Evolutionary conservation across 2,329 filamentous ascomycete species (phyloP).

Genomic region (Thyridium curvatum): DNA sequence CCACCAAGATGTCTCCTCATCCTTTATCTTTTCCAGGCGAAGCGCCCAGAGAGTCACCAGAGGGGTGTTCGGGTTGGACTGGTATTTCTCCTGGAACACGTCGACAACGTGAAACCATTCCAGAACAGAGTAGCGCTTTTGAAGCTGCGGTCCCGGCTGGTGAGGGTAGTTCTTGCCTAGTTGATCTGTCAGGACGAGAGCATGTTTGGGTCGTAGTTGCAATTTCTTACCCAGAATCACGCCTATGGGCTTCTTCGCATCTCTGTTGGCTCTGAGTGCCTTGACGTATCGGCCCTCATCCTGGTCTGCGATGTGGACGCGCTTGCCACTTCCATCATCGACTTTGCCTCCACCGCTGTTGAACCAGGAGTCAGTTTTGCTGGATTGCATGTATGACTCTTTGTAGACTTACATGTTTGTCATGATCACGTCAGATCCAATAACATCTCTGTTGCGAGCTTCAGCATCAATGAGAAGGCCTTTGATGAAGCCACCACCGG

Average conservation of each 20-base stretch:
- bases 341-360: not conserved
- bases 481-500: conserved; percentile 36
- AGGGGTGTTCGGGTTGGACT: conserved; percentile 24
- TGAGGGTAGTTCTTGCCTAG: no score
- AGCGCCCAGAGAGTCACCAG: conserved; percentile 39
- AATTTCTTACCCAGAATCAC: no score
- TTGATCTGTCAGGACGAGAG: no score
- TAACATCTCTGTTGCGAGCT: conserved; percentile 46
- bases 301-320: conserved; percentile 43
- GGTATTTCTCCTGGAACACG: conserved; percentile 57
- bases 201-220: no score
- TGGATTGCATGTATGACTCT: no score
- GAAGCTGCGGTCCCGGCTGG: no score
- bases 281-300: no score
- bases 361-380: not conserved
- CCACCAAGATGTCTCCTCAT: conserved; percentile 53
- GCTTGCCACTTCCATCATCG: conserved; percentile 40
- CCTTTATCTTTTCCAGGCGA: conserved; percentile 58
- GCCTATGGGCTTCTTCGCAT: no score
- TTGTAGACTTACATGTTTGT: conserved; percentile 46
- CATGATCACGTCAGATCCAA: conserved; percentile 57
- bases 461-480: conserved; percentile 55
- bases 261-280: no score
- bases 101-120: conserved; percentile 64
- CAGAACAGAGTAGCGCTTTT: conserved; percentile 35